Conservation (phyloP, 345 rosid species). For the Euphorbia lathyris region DNA sequence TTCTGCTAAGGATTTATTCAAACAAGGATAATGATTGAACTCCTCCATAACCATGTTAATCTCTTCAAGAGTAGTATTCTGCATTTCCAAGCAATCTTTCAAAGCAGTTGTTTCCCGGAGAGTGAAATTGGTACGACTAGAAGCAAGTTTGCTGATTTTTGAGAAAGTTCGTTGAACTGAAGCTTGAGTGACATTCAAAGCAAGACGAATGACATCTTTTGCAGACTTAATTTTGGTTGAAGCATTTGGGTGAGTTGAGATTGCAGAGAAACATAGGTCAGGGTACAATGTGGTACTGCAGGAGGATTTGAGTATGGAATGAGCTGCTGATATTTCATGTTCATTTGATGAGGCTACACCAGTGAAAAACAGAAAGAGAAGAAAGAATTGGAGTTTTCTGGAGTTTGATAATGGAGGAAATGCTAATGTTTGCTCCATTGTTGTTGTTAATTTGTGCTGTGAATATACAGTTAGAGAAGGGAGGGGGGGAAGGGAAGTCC, state of each 20-base stretch:
- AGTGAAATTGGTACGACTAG: conserved; percentile 9
- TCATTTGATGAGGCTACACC: conserved; percentile 7
- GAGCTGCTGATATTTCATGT: conserved; percentile 15
- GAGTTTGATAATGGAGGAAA: conserved; percentile 19
- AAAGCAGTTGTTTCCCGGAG: conserved; percentile 6
- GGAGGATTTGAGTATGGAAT: conserved; percentile 38
- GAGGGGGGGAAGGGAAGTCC: background rate
- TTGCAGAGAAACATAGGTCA: conserved; percentile 52
- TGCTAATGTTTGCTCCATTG: background rate
- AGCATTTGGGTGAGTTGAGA: conserved; percentile 28
- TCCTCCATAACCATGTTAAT: conserved; percentile 1
- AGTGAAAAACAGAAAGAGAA: background rate
- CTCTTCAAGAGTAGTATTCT: conserved; percentile 17
- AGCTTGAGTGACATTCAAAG: conserved; percentile 47
- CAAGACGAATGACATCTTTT: conserved; percentile 51
- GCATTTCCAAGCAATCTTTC: conserved; percentile 14
- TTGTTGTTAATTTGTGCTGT: background rate
- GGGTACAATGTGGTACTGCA: conserved; percentile 58
- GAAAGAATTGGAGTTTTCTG: background rate
- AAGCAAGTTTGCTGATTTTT: conserved; percentile 40
- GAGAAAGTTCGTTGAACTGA: conserved; percentile 49
- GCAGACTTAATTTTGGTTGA: conserved; percentile 33
- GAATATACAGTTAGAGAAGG: background rate
- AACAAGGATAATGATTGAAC: conserved; percentile 3
- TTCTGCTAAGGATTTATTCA: conserved; percentile 21